Evolutionary conservation across 2,329 filamentous ascomycete genomes (phyloP).

Genomic region (Aspergillus latus): DNA sequence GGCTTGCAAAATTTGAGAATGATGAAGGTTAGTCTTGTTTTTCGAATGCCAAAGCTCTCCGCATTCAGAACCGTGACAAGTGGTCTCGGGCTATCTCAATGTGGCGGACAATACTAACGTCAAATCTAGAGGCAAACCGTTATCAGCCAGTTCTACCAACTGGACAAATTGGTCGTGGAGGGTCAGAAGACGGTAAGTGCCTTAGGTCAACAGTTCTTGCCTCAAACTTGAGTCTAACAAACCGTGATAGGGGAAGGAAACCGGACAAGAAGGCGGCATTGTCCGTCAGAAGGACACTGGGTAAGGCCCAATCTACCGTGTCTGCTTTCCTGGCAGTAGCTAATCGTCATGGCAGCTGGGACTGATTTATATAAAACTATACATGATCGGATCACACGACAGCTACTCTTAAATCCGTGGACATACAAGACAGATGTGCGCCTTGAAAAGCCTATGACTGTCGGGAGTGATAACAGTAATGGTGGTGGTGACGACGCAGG

Average conservation of each 20-base stretch:
- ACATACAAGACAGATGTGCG: not conserved
- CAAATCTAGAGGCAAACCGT: slow-evolving; percentile 79
- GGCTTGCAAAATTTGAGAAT: slow-evolving; percentile 82
- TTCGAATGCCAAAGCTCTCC: not conserved
- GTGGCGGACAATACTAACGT: slow-evolving; percentile 34
- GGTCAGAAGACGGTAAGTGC: slow-evolving; percentile 70
- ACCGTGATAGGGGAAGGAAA: slow-evolving; percentile 46
- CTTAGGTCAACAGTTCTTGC: not conserved
- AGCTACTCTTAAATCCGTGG: not conserved
- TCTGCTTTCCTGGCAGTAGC: not conserved
- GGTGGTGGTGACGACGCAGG: slow-evolving; percentile 5
- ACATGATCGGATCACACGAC: not conserved
- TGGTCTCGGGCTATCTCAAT: not conserved
- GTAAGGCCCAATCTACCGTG: slow-evolving; percentile 45
- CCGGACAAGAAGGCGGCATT: slow-evolving; percentile 64
- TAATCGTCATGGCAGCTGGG: slow-evolving; percentile 28
- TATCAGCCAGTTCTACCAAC: slow-evolving; percentile 90
- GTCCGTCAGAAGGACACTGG: slow-evolving; percentile 76
- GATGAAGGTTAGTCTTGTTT: slow-evolving; percentile 64
- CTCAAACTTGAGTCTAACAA: not conserved
- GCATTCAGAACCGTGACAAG: not conserved
- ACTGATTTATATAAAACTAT: slow-evolving; percentile 21
- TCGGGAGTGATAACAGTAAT: not conserved
- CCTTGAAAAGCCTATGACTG: not conserved
- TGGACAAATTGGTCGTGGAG: slow-evolving; percentile 90